Base-by-base conservation (phyloP, 352 stramenopile genomes). In the Globisporangium cylindrosporum region DNA sequence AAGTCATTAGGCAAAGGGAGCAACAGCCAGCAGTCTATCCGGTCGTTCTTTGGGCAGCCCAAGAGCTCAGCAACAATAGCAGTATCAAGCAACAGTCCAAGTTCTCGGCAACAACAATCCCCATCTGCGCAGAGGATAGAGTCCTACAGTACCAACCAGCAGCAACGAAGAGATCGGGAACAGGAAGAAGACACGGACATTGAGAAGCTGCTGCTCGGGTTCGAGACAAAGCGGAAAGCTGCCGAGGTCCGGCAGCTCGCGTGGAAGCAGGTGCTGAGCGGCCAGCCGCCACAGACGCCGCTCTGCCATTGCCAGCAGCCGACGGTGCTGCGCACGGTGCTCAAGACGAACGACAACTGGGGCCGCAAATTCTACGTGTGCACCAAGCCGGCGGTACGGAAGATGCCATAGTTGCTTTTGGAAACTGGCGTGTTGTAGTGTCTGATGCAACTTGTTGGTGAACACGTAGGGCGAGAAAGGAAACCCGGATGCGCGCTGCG, bases 301-400 rank as follows among this genome's bases (percentile, higher is more conserved):
- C 66, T 88, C 9, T 95, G 88, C 53, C 61, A 89, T 59, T 92
- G 86, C 58, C 72, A 80, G 7, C 75, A 90, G 48, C 80, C 88
- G 8, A 91, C 77, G 14, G 77, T 95, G n/a, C 68, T 90, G 63
- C 86, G 88, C 61, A 84, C 81, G 18, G 88, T 95, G 14, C 25
- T 93, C 57, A 95, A 95, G 70, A 72, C 66, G 43, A 91, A 89
- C 69, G 84, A 92, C 7, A 95, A 95, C 61, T 91, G 78, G 73
- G 86, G 88, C 3, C 86, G 86, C 58, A 94, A 94, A 59, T 95
- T 96, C 72, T 96, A 89, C 63, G 82, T 95, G 18, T 96, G 89
- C 69, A 90, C 82, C 15, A 94, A 92, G 69, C 88, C 88, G 54
- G 84, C 74, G 73, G 87, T 92, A 70, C 64, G 55, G 9, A n/a